Evolutionary conservation across 352 stramenopile species (phyloP).

Genomic region (Lagenidium giganteum): DNA sequence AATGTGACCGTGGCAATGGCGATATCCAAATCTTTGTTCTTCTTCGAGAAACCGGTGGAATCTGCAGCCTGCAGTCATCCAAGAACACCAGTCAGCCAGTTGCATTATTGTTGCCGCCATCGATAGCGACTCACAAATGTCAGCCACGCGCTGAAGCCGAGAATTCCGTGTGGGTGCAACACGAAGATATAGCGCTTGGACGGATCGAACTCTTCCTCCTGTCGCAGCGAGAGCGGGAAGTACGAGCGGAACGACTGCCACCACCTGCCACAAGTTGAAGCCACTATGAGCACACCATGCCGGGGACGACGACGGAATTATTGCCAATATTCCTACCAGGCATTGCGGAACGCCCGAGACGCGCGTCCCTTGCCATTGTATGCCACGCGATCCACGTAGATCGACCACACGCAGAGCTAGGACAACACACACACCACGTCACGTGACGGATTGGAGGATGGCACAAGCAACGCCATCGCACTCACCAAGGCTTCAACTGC

Average conservation of each 20-base stretch:
- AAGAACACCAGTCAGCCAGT: neutral
- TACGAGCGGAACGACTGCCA: constrained; percentile 33
- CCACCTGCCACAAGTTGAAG: constrained; percentile 18
- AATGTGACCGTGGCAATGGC: constrained; percentile 34
- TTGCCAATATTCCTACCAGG: constrained; percentile 13
- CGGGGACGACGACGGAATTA: neutral
- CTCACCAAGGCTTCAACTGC: no score
- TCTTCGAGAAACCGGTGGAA: constrained; percentile 22
- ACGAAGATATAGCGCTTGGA: constrained; percentile 34
- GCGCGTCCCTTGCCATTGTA: constrained; percentile 37
- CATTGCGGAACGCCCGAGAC: constrained; percentile 21
- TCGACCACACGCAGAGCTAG: constrained; percentile 28
- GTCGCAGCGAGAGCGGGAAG: constrained; percentile 30
- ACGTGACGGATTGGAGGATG: neutral
- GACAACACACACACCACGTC: no score
- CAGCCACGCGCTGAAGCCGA: constrained; percentile 42
- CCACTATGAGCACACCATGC: neutral
- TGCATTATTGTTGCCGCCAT: neutral
- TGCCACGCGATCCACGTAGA: constrained; percentile 25
- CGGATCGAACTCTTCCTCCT: constrained; percentile 34
- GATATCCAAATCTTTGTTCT: constrained; percentile 38
- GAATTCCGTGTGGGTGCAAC: constrained; percentile 46
- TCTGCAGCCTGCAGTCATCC: constrained; percentile 25
- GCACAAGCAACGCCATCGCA: no score
- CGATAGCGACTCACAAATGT: constrained; percentile 24